Evolutionary conservation across 2,329 filamentous ascomycete species (phyloP), one percentile per base, ranked within the genome.

Genomic region (Colletotrichum costaricense): DNA sequence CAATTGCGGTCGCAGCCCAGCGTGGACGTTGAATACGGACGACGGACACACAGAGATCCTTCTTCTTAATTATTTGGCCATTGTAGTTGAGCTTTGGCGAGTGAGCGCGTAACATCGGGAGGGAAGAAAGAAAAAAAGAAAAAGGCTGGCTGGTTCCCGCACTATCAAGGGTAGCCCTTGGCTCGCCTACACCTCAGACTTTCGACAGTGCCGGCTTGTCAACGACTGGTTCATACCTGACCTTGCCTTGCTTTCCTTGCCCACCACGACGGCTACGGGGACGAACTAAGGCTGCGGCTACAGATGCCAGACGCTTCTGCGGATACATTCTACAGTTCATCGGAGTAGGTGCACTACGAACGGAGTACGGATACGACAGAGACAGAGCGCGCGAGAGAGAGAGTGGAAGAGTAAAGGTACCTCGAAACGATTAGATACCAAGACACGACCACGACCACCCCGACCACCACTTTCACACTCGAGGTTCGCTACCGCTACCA

Each of bases 371-470:
- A 52, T 38, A 60, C 57, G 11, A n/a, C 59, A 24, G 28, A 49
- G 59, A 57, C 33, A 58, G 42, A n/a, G 42, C 5, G 42, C 38
- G 54, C 24, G 46, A 55, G 19, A 49, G 30, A 49, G 35, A 19
- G 33, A 38, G 30, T 33, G 9, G 8, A n/a, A n/a, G 42, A 14
- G 12, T 16, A 33, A 26, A 24, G 42, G 64, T 72, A 72, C 64
- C 64, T 72, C 49, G 65, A 60, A 26, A 52, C 42, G 38, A 69
- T 46, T 24, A 55, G 66, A 69, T 69, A 69, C 54, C 66, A 24
- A 69, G 66, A 56, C 54, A 49, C 11, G 33, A 69, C 70, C 42
- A 58, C 30, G 60, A 46, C 59, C 46, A 19, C 59, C 14, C 35
- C 35, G 35, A 16, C 67, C 64, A 70, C 66, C 70, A 65, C 70